These are phyloP conservation scores for Rhynchospora pubera DNA, from an alignment of 176 grass and related monocot species.

Conservation along the genomic window DNA sequence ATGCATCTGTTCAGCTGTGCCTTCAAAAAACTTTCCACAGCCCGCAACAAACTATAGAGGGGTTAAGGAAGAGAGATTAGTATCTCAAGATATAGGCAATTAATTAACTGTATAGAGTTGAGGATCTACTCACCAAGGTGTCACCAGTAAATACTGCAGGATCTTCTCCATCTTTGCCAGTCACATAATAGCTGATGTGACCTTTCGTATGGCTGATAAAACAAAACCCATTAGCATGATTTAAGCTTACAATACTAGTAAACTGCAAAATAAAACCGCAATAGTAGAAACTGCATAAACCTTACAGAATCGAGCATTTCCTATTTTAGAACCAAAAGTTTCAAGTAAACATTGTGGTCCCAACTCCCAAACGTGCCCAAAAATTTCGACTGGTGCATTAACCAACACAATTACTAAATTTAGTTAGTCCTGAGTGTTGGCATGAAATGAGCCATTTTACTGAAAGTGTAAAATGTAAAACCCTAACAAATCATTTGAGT, in stretches of 20 bases:
- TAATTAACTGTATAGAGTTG: neutral
- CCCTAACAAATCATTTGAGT: neutral
- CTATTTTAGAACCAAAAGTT: neutral
- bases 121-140: constrained; percentile 66
- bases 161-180: constrained; percentile 48
- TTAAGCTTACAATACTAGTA: neutral
- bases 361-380: no score
- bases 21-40: constrained; percentile 94
- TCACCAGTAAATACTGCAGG: constrained; percentile 92
- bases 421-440: neutral
- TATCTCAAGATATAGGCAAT: constrained; percentile 1
- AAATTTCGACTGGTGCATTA: neutral
- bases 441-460: neutral
- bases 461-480: neutral
- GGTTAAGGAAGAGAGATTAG: neutral
- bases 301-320: neutral
- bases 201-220: constrained; percentile 75
- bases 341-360: neutral
- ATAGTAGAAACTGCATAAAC: neutral
- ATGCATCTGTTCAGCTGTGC: constrained; percentile 93
- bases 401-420: neutral
- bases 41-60: constrained; percentile 77
- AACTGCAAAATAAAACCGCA: neutral
- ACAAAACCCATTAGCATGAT: constrained; percentile 19
- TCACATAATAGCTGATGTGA: constrained; percentile 90